Evolutionary conservation across 176 grass and related monocot genomes (phyloP), one percentile per base, ranked within the genome.

Genomic region (Avena sativa): DNA sequence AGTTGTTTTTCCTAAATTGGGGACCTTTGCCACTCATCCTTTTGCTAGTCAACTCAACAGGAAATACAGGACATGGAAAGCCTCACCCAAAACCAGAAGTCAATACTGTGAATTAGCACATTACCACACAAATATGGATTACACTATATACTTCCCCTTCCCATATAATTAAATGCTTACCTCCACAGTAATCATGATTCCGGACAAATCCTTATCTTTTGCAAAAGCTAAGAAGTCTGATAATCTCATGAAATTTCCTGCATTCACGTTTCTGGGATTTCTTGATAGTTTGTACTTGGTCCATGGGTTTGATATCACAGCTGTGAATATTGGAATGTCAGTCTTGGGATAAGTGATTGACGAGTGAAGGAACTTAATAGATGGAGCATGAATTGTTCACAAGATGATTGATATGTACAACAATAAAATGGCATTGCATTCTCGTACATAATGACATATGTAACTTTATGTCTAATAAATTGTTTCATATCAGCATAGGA

Each of bases 181-280:
- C 94, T 98, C 92, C 84, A 98, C 72, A 20, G 11, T 94, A 82
- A 98, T 90, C 92, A 98, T 79, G 86, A 98, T 84, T 74, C 92
- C 92, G 10, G 85, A 79, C 55, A 96, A 74, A 83, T 92, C 85
- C 72, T 91, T 90, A 28, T 21, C 89, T 78, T 96, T 93, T 51
- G 93, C 77, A 79, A 94, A 98, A 26, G 59, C 43, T 82, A 98
- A 85, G 79, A 98, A 98, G 62, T 98, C 97, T 51, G 90, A 92
- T 47, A 98, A 81, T 85, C 74, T 94, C 91, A 89, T 96, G 87
- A 88, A 98, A 52, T 49, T 98, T 76, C 93, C 93, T 5, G 77
- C 82, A 62, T 96, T 96, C 43, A 4, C 82, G 75, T 91, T 87
- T 83, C 82, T 87, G 13, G 94, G 97, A 74, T 96, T 98, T 88